Evolutionary conservation across 805 yeast species (phyloP).

Genomic region (Zygoascus tannicola): DNA sequence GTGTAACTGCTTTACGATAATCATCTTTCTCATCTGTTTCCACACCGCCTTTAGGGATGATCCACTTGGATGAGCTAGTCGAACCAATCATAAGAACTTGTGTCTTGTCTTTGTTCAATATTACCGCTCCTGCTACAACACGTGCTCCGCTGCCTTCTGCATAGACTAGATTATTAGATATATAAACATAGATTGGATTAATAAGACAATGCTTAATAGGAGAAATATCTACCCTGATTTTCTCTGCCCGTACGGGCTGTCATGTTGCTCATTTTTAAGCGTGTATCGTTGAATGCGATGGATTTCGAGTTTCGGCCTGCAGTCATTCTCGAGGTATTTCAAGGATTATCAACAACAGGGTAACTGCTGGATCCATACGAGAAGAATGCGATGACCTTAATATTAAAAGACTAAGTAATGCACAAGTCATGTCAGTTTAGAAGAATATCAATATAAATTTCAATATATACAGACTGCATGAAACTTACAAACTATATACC

Average conservation of each 20-base stretch:
- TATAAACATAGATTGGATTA: neutral
- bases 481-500: too few relatives aligned
- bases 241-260: conserved; percentile 16
- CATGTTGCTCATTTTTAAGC: conserved; percentile 5
- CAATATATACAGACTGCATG: too few relatives aligned
- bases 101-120: conserved; percentile 46
- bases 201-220: neutral
- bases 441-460: too few relatives aligned
- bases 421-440: too few relatives aligned
- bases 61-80: conserved; percentile 64
- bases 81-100: conserved; percentile 76
- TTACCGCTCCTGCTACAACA: conserved; percentile 87
- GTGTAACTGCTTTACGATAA: conserved; percentile 44
- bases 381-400: too few relatives aligned
- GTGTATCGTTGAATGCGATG: too few relatives aligned
- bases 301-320: too few relatives aligned
- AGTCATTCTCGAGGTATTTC: too few relatives aligned
- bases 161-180: conserved; percentile 33
- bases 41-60: conserved; percentile 92
- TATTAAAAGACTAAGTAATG: too few relatives aligned
- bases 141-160: conserved; percentile 60
- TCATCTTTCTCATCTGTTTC: conserved; percentile 62
- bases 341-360: too few relatives aligned
- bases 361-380: too few relatives aligned
- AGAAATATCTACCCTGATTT: conserved; percentile 9